Percentiles rank a stretch among this genome's conserved stretches.
Conservation (phyloP, 2,329 filamentous ascomycete species). For the Xylaria sp. region DNA sequence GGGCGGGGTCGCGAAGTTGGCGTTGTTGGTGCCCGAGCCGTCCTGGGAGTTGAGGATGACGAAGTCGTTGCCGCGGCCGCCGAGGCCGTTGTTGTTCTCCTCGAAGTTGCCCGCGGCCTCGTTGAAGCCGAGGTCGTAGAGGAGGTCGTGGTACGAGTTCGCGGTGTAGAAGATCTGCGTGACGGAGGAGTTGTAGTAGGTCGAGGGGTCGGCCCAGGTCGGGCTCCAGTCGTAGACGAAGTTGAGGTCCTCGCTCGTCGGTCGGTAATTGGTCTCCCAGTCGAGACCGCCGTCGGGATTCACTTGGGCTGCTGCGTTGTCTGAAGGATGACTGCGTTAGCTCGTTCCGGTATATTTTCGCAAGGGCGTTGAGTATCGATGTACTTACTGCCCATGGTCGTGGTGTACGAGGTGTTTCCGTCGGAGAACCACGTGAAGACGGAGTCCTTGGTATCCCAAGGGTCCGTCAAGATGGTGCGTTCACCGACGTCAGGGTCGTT, state of each 20-base stretch:
- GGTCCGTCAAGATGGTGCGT: conserved; percentile 42
- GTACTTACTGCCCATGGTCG: conserved; percentile 45
- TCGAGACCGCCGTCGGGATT: conserved; percentile 42
- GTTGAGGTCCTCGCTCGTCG: conserved; percentile 36
- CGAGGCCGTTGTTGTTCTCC: conserved; percentile 49
- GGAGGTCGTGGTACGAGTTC: conserved; percentile 55
- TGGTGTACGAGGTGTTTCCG: conserved; percentile 44
- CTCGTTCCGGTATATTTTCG: background rate
- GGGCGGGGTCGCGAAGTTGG: conserved; percentile 49
- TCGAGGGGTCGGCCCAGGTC: conserved; percentile 31
- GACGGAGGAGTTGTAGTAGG: conserved; percentile 50
- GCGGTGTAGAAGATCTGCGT: conserved; percentile 57
- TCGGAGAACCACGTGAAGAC: conserved; percentile 50
- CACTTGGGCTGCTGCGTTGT: conserved; percentile 53
- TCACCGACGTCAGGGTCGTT: conserved; percentile 49
- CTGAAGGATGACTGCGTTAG: conserved; percentile 12
- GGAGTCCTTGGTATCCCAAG: conserved; percentile 42
- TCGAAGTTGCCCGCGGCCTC: conserved; percentile 58
- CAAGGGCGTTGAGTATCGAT: background rate
- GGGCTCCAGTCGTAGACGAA: conserved; percentile 45
- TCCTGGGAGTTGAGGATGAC: conserved; percentile 55
- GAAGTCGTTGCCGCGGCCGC: conserved; percentile 47
- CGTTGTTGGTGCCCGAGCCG: conserved; percentile 50
- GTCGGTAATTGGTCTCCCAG: conserved; percentile 48
- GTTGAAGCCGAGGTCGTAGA: conserved; percentile 53